phyloP scores from a whole-genome alignment of 1,139 yeast species.

The Magnusiomyces fungicola region DNA sequence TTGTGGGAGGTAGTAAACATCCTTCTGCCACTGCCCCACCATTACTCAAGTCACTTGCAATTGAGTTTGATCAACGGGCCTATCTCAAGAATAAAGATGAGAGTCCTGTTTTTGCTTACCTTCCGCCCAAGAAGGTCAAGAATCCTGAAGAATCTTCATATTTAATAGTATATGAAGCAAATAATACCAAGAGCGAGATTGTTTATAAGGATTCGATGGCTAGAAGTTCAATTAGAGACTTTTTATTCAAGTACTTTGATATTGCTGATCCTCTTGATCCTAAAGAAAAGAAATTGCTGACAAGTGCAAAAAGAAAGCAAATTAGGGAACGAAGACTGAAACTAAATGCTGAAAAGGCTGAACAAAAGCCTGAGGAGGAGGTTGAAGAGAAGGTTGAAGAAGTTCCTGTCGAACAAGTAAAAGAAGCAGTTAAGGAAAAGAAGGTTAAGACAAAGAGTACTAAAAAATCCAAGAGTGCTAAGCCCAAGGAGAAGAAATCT shows the following conservation, averaged over 20 bases:
- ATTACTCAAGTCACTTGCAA: constrained; percentile 61
- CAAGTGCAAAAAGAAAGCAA: constrained; percentile 10
- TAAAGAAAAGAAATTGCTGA: constrained; percentile 10
- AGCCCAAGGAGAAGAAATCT: neutral
- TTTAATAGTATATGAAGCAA: constrained; percentile 26
- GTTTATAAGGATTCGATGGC: constrained; percentile 31
- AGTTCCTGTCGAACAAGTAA: no score
- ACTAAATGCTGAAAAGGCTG: no score
- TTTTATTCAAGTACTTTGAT: constrained; percentile 24
- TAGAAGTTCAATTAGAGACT: constrained; percentile 27
- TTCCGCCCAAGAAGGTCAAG: constrained; percentile 8
- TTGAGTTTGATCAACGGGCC: constrained; percentile 45
- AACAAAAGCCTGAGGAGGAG: no score
- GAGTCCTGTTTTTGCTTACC: constrained; percentile 2
- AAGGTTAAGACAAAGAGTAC: no score
- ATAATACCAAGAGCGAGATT: constrained; percentile 18
- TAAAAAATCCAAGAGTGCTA: neutral
- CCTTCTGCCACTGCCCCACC: no score
- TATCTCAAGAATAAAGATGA: constrained; percentile 12
- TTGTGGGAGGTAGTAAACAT: no score
- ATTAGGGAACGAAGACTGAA: neutral
- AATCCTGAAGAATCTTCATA: neutral
- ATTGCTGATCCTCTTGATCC: constrained; percentile 15
- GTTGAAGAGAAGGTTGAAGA: no score
- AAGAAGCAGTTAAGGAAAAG: no score